A percentile compares a stretch with the other conserved stretches of the same genome.
Evolutionary conservation across 2,329 filamentous ascomycete species (phyloP).

Genomic region (Sphaceloma murrayae): DNA sequence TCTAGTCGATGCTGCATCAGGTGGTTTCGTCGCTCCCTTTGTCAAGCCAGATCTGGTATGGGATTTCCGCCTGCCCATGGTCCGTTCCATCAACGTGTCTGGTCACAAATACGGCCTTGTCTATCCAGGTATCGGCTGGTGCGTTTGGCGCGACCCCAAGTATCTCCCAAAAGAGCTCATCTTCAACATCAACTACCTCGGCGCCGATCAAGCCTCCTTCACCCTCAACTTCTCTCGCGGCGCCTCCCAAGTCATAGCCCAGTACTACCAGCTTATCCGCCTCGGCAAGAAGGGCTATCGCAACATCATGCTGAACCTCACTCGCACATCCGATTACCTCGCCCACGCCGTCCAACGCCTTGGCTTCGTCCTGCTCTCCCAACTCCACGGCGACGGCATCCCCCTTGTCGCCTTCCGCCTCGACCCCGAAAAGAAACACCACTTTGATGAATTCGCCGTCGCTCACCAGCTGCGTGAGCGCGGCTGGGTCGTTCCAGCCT

Average conservation of each 20-base stretch:
- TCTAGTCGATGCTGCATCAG: slow-evolving; percentile 74
- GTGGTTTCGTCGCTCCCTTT: slow-evolving; percentile 89
- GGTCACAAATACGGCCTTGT: slow-evolving; percentile 78
- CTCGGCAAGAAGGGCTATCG: slow-evolving; percentile 88
- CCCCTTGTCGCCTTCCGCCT: slow-evolving; percentile 87
- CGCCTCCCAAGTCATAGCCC: slow-evolving; percentile 86
- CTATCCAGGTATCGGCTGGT: slow-evolving; percentile 91
- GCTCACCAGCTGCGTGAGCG: slow-evolving; percentile 79
- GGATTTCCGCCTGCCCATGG: slow-evolving; percentile 85
- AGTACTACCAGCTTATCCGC: slow-evolving; percentile 95
- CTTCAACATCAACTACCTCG: slow-evolving; percentile 99
- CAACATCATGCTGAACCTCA: slow-evolving; percentile 89
- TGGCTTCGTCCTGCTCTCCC: slow-evolving; percentile 82
- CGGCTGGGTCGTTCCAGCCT: slow-evolving; percentile 89
- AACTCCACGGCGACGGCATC: slow-evolving; percentile 65
- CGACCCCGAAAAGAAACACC: slow-evolving; percentile 44
- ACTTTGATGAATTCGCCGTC: slow-evolving; percentile 46
- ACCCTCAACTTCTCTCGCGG: slow-evolving; percentile 97
- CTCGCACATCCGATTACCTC: slow-evolving; percentile 80
- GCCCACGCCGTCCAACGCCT: slow-evolving; percentile 60
- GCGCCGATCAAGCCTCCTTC: slow-evolving; percentile 89
- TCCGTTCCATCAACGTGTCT: slow-evolving; percentile 88
- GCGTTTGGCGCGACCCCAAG: slow-evolving; percentile 75
- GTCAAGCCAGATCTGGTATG: slow-evolving; percentile 73
- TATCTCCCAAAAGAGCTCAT: slow-evolving; percentile 83